phyloP scores from a whole-genome alignment of 129 eudicot species.

The Mikania micrantha region DNA sequence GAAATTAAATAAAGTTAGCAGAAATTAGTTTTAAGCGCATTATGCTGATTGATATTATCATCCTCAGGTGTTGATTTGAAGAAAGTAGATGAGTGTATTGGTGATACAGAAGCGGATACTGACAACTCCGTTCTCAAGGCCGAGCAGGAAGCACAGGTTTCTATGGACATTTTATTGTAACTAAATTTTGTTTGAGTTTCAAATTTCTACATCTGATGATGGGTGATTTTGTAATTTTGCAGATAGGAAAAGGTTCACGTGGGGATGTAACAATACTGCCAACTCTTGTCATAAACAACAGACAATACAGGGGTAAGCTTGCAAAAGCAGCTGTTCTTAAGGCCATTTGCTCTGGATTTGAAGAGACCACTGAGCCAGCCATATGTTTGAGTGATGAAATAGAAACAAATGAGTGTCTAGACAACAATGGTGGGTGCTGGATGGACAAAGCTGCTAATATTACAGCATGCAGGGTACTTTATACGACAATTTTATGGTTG shows the following conservation, averaged over 20 bases:
- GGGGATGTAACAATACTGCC: not conserved
- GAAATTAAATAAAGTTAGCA: no score
- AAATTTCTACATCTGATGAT: not conserved
- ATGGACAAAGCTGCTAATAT: not conserved
- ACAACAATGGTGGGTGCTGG: not conserved
- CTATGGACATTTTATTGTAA: not conserved
- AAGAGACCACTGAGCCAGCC: constrained; percentile 29
- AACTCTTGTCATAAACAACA: not conserved
- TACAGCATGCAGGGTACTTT: not conserved
- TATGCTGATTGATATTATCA: not conserved
- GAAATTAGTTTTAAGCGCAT: not conserved
- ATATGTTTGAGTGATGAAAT: not conserved
- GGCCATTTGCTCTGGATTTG: constrained; percentile 80
- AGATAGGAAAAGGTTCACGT: not conserved
- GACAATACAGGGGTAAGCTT: constrained; percentile 29
- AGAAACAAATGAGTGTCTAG: not conserved
- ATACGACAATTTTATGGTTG: not conserved
- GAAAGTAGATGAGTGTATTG: constrained; percentile 26
- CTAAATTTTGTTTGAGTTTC: not conserved
- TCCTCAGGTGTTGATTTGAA: constrained; percentile 26
- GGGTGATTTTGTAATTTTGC: not conserved
- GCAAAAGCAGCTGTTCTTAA: constrained; percentile 70
- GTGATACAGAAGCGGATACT: constrained; percentile 27
- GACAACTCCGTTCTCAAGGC: constrained; percentile 28
- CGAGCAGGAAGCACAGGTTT: constrained; percentile 30